phyloP scores from a whole-genome alignment of 2,329 filamentous ascomycete species.

The Cryphonectria radicalis region DNA sequence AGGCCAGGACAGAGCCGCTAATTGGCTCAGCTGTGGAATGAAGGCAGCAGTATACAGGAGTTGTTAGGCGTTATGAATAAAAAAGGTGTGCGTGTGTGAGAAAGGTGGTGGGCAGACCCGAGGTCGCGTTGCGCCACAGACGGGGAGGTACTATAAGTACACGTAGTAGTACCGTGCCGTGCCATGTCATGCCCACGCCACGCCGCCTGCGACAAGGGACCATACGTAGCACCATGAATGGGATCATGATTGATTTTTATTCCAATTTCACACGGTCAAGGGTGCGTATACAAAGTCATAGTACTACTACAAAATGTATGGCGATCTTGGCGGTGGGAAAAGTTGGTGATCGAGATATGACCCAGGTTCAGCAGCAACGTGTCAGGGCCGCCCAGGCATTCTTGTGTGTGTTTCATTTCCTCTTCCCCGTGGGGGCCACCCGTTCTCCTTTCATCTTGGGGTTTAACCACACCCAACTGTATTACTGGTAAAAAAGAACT shows the following conservation, averaged over 20 bases:
- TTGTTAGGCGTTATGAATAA: background rate
- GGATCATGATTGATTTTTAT: no score
- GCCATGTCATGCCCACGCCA: no score
- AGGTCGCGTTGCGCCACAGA: background rate
- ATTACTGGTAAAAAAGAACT: background rate
- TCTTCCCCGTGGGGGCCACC: constrained; percentile 1
- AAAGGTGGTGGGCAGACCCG: background rate
- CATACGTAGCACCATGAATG: no score
- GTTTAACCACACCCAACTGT: background rate
- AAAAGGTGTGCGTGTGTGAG: background rate
- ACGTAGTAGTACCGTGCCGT: no score
- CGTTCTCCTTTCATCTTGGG: constrained; percentile 5
- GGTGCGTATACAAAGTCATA: background rate
- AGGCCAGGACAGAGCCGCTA: no score
- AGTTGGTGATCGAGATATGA: background rate
- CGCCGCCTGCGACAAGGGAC: no score
- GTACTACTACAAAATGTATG: background rate
- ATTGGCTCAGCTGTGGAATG: no score
- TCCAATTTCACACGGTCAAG: background rate
- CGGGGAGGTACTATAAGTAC: background rate
- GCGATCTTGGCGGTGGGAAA: background rate
- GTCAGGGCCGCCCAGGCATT: background rate
- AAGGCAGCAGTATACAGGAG: background rate
- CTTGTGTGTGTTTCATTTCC: constrained; percentile 2
- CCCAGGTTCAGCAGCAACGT: background rate